Percentiles rank a stretch among this genome's conserved stretches.
Conservation (phyloP, 2,329 filamentous ascomycete genomes). For the Passalora sequoiae region DNA sequence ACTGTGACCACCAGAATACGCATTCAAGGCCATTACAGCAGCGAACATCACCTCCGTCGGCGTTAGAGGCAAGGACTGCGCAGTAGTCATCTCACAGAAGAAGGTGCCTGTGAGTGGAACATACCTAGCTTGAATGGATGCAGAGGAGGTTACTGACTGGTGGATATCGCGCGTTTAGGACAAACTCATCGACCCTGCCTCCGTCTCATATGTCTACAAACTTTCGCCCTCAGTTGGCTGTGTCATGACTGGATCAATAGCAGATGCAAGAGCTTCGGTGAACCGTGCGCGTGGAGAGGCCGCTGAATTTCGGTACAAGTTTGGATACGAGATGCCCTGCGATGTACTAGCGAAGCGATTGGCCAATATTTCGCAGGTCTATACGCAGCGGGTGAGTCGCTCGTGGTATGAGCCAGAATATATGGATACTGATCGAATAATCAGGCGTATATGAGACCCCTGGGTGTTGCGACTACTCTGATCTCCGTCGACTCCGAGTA, state of each 20-base stretch:
- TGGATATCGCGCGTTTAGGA: conserved; percentile 56
- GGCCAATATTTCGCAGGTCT: conserved; percentile 98
- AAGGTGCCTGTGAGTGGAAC: conserved; percentile 81
- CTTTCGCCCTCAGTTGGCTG: conserved; percentile 94
- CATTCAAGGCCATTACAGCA: conserved; percentile 99
- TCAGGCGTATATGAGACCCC: conserved; percentile 93
- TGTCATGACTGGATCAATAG: conserved; percentile 98
- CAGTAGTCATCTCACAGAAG: conserved; percentile 96
- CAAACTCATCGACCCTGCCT: conserved; percentile 96
- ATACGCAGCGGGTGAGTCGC: conserved; percentile 79
- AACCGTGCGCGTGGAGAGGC: conserved; percentile 92
- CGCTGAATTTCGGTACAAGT: conserved; percentile 97
- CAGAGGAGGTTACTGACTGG: conserved; percentile 16
- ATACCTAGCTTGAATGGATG: background rate
- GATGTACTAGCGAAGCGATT: conserved; percentile 93
- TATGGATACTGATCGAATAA: conserved; percentile 29
- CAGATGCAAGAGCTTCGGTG: conserved; percentile 89
- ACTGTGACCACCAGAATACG: conserved; percentile 94
- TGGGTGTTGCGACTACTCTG: conserved; percentile 91
- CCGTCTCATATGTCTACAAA: conserved; percentile 95
- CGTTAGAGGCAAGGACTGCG: conserved; percentile 92
- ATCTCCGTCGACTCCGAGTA: conserved; percentile 90
- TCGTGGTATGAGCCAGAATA: conserved; percentile 6
- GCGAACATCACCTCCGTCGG: conserved; percentile 98
- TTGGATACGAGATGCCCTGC: conserved; percentile 98